Evolutionary conservation across 176 grass and related monocot species (phyloP).

Genomic region (Raddia distichophylla): DNA sequence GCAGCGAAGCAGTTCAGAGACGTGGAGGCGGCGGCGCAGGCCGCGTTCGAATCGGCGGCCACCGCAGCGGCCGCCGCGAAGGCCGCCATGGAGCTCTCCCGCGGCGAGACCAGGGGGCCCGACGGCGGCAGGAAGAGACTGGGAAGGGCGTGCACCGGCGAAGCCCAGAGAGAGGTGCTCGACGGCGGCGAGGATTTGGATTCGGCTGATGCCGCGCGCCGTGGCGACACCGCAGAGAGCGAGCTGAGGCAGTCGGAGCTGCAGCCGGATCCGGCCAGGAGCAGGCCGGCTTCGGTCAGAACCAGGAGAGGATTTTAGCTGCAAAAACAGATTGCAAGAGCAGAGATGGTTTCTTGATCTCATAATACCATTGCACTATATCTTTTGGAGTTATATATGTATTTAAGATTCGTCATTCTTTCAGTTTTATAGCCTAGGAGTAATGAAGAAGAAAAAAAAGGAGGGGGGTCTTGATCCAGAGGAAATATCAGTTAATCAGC

Average conservation of each 20-base stretch:
- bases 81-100: constrained; percentile 76
- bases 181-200: not conserved
- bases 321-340: constrained; percentile 7
- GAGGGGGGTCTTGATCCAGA: not conserved
- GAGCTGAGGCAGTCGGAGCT: not conserved
- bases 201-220: not conserved
- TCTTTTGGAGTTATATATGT: not conserved
- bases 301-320: constrained; percentile 30
- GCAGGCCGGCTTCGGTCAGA: constrained; percentile 46
- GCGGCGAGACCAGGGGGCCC: constrained; percentile 24
- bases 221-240: not conserved
- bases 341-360: constrained; percentile 24
- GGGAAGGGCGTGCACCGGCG: not conserved
- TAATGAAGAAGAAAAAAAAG: not conserved
- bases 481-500: not conserved
- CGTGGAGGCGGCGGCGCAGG: constrained; percentile 71
- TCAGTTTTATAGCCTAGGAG: constrained; percentile 15
- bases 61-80: constrained; percentile 77
- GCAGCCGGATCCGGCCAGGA: constrained; percentile 4
- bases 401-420: not conserved
- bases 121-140: constrained; percentile 29
- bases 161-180: not conserved
- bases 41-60: constrained; percentile 77
- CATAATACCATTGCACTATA: not conserved
- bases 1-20: constrained; percentile 54